Evolutionary conservation across 805 yeast genomes (phyloP).

Genomic region (Candida oleophila): DNA sequence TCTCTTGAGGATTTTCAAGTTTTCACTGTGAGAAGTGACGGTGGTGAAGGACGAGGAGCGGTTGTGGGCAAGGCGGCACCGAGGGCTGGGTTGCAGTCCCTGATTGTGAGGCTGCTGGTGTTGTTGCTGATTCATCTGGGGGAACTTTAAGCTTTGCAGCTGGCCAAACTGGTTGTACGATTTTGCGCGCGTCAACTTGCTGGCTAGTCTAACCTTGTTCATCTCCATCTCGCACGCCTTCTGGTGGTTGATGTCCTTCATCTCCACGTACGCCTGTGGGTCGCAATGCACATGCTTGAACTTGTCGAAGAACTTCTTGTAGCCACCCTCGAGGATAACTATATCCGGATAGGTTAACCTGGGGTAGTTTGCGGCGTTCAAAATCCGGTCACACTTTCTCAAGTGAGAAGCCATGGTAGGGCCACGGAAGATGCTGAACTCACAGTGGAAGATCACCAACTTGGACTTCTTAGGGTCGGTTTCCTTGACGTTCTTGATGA

Average conservation of each 20-base stretch:
- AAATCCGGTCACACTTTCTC: constrained; percentile 75
- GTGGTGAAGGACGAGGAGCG: constrained; percentile 31
- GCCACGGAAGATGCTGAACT: constrained; percentile 90
- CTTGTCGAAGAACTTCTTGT: constrained; percentile 68
- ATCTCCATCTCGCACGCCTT: constrained; percentile 45
- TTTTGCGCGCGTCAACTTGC: constrained; percentile 40
- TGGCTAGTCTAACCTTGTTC: constrained; percentile 44
- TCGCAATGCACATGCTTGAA: constrained; percentile 54
- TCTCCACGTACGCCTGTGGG: constrained; percentile 81
- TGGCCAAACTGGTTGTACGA: constrained; percentile 26
- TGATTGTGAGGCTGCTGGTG: neutral
- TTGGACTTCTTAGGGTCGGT: constrained; percentile 25
- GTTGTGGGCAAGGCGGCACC: constrained; percentile 15
- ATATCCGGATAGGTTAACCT: constrained; percentile 83
- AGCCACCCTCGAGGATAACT: constrained; percentile 87
- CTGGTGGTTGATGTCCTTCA: constrained; percentile 53
- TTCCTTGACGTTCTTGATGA: constrained; percentile 26
- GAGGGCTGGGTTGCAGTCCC: neutral
- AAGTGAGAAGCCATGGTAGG: constrained; percentile 88
- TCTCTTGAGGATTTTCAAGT: constrained; percentile 30
- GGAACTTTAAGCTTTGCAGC: neutral
- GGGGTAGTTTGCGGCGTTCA: constrained; percentile 78
- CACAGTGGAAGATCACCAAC: constrained; percentile 87
- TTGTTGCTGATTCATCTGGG: neutral
- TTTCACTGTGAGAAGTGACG: constrained; percentile 24